A percentile compares a stretch with the other conserved stretches of the same genome.
These are phyloP conservation scores for Phlyctochytrium bullatum DNA, from an alignment of 192 early-diverging fungal species.

Conservation along the genomic window DNA sequence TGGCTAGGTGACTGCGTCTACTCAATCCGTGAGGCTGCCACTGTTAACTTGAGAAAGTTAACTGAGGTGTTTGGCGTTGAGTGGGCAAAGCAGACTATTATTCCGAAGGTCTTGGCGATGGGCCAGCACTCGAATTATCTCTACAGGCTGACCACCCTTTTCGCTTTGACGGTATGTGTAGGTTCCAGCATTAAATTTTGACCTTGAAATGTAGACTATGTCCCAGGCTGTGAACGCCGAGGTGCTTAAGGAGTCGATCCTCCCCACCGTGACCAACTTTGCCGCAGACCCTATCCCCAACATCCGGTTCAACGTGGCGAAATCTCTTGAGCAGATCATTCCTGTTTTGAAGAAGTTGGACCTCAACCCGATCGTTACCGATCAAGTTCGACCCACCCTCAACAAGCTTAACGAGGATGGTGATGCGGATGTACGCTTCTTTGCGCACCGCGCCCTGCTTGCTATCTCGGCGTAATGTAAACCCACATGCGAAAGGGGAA, in stretches of 20 bases:
- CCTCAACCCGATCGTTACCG: conserved; percentile 56
- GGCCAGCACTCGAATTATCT: conserved; percentile 90
- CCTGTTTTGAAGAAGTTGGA: conserved; percentile 71
- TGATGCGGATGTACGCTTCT: conserved; percentile 94
- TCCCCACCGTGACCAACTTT: conserved; percentile 83
- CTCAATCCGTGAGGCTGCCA: conserved; percentile 97
- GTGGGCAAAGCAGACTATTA: conserved; percentile 92
- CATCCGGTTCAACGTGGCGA: conserved; percentile 99
- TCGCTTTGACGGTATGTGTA: conserved; percentile 82
- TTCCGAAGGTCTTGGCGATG: conserved; percentile 92
- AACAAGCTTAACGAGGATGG: conserved; percentile 80
- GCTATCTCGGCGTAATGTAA: no score
- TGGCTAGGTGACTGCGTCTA: conserved; percentile 97
- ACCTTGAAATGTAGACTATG: conserved; percentile 61
- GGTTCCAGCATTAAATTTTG: conserved; percentile 2
- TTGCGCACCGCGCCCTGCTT: conserved; percentile 68
- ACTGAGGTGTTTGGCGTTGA: conserved; percentile 98
- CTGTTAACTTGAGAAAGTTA: conserved; percentile 87
- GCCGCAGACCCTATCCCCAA: conserved; percentile 96
- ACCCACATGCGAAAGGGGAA: no score
- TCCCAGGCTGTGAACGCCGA: conserved; percentile 81
- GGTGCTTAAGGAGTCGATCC: conserved; percentile 82
- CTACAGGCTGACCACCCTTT: conserved; percentile 97
- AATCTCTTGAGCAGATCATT: conserved; percentile 83
- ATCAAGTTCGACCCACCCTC: conserved; percentile 79